These are phyloP conservation scores for Cladorrhinum sp. DNA, from an alignment of 2,329 filamentous ascomycete genomes.

Conservation along the genomic window DNA sequence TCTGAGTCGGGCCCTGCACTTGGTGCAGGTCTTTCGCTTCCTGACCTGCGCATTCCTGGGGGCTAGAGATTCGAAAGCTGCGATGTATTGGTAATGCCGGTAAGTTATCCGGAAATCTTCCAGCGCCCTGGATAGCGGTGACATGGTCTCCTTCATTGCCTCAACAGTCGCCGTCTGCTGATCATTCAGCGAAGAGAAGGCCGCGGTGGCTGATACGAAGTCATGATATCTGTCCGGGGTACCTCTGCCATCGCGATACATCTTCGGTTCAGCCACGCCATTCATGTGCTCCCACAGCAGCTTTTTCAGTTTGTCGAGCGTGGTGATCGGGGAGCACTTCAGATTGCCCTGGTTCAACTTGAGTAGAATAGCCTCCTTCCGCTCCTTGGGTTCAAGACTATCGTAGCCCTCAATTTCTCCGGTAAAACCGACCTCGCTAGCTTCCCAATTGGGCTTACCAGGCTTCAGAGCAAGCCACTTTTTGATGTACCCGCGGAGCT, in stretches of 20 bases:
- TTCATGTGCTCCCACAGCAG: constrained; percentile 12
- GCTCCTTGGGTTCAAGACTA: neutral
- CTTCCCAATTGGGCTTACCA: neutral
- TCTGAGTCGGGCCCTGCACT: neutral
- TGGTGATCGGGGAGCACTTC: neutral
- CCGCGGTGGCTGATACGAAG: neutral
- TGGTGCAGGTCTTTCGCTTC: neutral
- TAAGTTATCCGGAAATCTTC: constrained; percentile 12
- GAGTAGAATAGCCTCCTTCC: neutral
- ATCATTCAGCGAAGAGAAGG: neutral
- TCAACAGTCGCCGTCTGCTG: neutral
- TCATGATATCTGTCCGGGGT: constrained; percentile 6
- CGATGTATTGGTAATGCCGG: constrained; percentile 12
- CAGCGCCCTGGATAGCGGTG: constrained; percentile 13
- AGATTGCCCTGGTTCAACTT: constrained; percentile 12
- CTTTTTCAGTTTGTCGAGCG: constrained; percentile 1
- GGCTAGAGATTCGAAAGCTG: constrained; percentile 4
- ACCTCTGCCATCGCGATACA: constrained; percentile 19
- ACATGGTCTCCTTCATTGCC: constrained; percentile 20
- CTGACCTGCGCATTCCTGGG: neutral
- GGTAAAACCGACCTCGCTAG: neutral
- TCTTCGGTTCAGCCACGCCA: neutral
- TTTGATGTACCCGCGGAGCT: neutral
- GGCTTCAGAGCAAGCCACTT: neutral
- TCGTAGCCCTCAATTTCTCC: neutral